Base-by-base conservation (phyloP, 805 yeast species). In the Nakazawaea laoshanensis region DNA sequence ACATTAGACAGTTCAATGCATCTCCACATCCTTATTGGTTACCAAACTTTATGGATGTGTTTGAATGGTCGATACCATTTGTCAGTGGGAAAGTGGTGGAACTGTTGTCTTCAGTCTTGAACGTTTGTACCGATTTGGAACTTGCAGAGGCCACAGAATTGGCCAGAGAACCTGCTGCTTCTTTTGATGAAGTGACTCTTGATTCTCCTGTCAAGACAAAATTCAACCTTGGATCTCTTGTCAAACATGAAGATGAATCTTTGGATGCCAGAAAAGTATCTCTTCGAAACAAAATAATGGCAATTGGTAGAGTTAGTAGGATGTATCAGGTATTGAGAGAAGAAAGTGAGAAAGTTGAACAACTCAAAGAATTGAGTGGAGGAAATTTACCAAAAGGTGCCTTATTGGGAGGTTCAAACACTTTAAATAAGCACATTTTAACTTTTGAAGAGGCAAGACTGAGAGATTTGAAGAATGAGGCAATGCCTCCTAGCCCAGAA, bases 21-120 rank as follows among this genome's bases (percentile, higher is more conserved):
- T 77, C 87, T 19, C 94, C 95, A 4, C 97, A 89, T 57, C 98
- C 98, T 1, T 89, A 92, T 59, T 87, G 94, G 86, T 65, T 92
- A 44, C 97, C 97, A 6, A 87, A 87, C 54, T 85, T 88, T 48
- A 86, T 88, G 94, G 96, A 92, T 55, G 95, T 89, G 5, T 89
- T 89, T 56, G 81, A 95, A 8, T 92, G 97, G 97, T 84, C 96
- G 2, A 63, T 89, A 37, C 98, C 97, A 6, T 89, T 92, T 62
- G 96, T 92, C 16, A 97, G 96, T 14, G 96, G 89, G 53, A 85
- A 92, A 50, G 83, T 88, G 35, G 84, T 95, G 10, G 97, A 92
- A 52, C 88, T 89, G 81, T 67, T 89, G 50, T 82, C 86, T 15
- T 74, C 92, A 1, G 83, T 89, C 24, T 67, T 92, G 52, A 89